Evolutionary conservation across 2,329 filamentous ascomycete genomes (phyloP).

Genomic region (Apiospora sp.): DNA sequence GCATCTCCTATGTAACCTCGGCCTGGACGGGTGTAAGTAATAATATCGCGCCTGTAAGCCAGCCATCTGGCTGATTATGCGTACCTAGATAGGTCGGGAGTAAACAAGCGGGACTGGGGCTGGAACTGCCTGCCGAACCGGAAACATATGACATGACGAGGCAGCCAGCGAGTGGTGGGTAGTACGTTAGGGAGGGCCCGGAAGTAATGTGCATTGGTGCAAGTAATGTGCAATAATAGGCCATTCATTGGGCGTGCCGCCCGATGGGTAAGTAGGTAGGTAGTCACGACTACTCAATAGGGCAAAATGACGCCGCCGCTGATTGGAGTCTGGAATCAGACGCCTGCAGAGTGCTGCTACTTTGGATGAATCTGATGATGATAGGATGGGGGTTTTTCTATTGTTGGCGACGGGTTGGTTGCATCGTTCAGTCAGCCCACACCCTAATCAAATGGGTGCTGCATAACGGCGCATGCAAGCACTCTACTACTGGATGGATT

Average conservation of each 20-base stretch:
- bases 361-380: slow-evolving; percentile 17
- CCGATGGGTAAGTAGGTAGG: not conserved
- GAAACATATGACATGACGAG: slow-evolving; percentile 18
- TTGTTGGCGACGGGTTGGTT: slow-evolving; percentile 19
- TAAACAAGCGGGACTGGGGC: not conserved
- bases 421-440: slow-evolving; percentile 12
- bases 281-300: not conserved
- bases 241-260: slow-evolving; percentile 12
- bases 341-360: slow-evolving; percentile 2
- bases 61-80: slow-evolving; percentile 15
- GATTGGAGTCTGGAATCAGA: slow-evolving; percentile 3
- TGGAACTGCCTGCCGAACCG: not conserved
- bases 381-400: slow-evolving; percentile 16
- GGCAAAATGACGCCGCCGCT: slow-evolving; percentile 17
- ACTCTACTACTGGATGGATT: slow-evolving; percentile 13
- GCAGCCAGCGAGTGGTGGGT: slow-evolving; percentile 1
- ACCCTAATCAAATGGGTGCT: not conserved
- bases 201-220: slow-evolving; percentile 14
- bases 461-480: slow-evolving; percentile 19
- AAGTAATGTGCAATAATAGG: not conserved
- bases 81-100: not conserved
- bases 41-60: slow-evolving; percentile 10
- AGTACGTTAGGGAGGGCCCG: not conserved
- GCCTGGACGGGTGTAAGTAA: not conserved
- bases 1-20: not conserved